phyloP scores from a whole-genome alignment of 73 alveolate genomes.

The Tetrahymena borealis region DNA sequence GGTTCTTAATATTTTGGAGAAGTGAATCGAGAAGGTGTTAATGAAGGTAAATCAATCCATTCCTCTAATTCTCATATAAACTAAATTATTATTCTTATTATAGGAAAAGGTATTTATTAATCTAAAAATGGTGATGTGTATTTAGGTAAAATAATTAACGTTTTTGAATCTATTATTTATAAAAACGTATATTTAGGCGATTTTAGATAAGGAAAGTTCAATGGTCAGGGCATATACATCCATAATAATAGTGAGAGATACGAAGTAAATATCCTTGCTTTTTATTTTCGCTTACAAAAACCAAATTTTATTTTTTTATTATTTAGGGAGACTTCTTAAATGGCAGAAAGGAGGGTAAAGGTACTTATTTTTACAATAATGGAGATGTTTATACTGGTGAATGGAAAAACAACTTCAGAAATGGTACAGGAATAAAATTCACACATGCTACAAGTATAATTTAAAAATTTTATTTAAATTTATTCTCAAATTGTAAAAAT shows the following conservation, averaged over 20 bases:
- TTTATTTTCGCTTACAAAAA: neutral
- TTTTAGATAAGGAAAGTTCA: neutral
- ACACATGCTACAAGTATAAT: neutral
- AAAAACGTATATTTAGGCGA: neutral
- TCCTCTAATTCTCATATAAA: neutral
- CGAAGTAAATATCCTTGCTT: neutral
- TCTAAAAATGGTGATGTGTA: neutral
- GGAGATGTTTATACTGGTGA: neutral
- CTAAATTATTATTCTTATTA: neutral
- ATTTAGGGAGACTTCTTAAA: neutral
- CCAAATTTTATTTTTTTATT: neutral
- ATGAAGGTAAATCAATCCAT: neutral
- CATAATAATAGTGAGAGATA: neutral
- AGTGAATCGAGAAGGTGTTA: neutral
- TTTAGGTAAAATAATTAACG: neutral
- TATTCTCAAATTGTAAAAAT: no score
- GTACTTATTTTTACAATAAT: neutral
- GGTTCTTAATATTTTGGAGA: neutral
- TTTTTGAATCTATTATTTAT: neutral
- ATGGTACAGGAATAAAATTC: neutral
- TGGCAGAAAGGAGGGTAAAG: neutral
- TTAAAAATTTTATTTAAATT: neutral
- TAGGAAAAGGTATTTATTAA: neutral
- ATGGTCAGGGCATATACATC: neutral
- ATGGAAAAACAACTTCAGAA: neutral